Conservation (phyloP, 148 eudicot genomes). For the Camellia sinensis region DNA sequence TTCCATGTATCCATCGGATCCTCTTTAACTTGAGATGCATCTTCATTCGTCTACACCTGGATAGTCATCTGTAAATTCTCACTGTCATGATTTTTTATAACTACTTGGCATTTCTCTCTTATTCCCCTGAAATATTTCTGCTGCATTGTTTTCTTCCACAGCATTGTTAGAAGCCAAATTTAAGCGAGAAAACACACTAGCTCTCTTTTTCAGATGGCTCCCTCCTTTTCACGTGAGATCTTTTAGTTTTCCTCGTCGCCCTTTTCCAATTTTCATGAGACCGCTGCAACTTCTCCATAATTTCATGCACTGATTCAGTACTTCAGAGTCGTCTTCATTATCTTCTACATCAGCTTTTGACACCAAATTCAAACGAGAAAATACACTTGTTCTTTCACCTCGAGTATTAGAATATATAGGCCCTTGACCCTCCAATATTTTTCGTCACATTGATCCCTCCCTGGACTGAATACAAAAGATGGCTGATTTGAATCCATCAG, state of each 20-base stretch:
- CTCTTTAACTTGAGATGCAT: background rate
- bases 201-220: background rate
- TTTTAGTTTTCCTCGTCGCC: background rate
- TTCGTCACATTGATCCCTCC: background rate
- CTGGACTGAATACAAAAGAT: background rate
- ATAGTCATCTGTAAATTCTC: background rate
- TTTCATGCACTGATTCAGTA: slow-evolving; percentile 9
- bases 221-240: background rate
- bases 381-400: slow-evolving; percentile 8
- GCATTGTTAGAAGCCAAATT: background rate
- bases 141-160: background rate
- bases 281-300: slow-evolving; percentile 23
- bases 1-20: too few species aligned
- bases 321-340: slow-evolving; percentile 8
- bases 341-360: background rate
- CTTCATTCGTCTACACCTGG: background rate
- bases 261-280: slow-evolving; percentile 20
- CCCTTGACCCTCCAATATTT: slow-evolving; percentile 9
- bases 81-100: background rate
- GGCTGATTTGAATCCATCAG: background rate
- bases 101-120: slow-evolving; percentile 10
- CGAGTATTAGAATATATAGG: slow-evolving; percentile 20
- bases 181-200: slow-evolving; percentile 22
- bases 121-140: background rate
- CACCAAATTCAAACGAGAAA: slow-evolving; percentile 18